Conservation (phyloP, 2,329 filamentous ascomycete species). For the Paramyrothecium sp. region DNA sequence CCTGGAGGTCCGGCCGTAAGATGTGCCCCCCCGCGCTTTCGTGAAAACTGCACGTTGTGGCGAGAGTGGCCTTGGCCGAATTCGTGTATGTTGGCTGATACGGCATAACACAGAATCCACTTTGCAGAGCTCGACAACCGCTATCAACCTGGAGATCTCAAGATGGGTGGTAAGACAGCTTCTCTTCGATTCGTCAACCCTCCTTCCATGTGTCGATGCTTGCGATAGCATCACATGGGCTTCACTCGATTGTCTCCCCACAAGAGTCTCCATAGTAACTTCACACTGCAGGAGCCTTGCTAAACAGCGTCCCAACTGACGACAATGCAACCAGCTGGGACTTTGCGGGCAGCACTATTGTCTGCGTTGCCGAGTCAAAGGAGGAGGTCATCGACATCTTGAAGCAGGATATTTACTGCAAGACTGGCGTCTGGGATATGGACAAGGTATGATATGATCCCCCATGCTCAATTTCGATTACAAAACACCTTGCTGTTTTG, state of each 20-base stretch:
- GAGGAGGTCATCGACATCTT: conserved; percentile 69
- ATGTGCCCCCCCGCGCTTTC: background rate
- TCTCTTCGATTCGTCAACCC: background rate
- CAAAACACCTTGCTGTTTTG: too few species aligned
- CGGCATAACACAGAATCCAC: background rate
- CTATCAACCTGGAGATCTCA: conserved; percentile 45
- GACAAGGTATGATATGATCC: conserved; percentile 50
- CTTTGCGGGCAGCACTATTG: conserved; percentile 72
- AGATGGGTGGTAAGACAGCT: conserved; percentile 60
- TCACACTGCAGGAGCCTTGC: conserved; percentile 54
- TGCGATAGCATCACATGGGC: too few species aligned
- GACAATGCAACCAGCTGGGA: conserved; percentile 59
- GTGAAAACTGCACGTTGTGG: too few species aligned
- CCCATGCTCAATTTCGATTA: background rate
- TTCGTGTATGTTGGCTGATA: too few species aligned
- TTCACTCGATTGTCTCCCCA: too few species aligned
- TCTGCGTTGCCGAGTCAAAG: conserved; percentile 63
- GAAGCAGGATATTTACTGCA: conserved; percentile 70
- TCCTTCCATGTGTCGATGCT: too few species aligned
- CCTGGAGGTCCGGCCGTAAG: conserved; percentile 58
- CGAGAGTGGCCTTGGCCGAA: too few species aligned
- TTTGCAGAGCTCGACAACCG: background rate
- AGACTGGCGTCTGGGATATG: conserved; percentile 76
- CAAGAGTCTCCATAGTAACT: background rate
- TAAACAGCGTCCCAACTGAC: conserved; percentile 60